These are phyloP conservation scores for Taphrina wiesneri DNA, from an alignment of 1,139 yeast genomes.

Conservation along the genomic window DNA sequence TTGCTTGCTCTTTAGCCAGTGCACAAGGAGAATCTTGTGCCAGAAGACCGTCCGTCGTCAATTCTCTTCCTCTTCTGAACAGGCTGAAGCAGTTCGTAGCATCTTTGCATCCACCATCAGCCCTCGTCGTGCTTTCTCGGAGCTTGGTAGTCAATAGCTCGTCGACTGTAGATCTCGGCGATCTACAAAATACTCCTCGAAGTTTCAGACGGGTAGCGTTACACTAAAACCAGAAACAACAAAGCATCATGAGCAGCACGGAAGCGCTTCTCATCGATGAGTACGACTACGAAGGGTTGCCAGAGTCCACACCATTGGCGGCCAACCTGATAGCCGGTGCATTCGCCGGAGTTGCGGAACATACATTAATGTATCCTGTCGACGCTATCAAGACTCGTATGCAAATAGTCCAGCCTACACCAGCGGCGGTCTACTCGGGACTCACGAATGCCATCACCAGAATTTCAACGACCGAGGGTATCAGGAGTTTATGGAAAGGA, in stretches of 20 bases:
- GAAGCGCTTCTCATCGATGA: slow-evolving; percentile 37
- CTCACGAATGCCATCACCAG: slow-evolving; percentile 64
- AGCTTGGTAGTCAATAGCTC: background rate
- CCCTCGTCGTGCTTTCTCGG: too few relatives aligned
- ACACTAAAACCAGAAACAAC: background rate
- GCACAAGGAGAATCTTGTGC: too few relatives aligned
- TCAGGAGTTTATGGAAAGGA: slow-evolving; percentile 89
- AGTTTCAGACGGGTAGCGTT: background rate
- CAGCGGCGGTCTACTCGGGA: slow-evolving; percentile 50
- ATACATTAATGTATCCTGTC: slow-evolving; percentile 92
- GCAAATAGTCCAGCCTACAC: slow-evolving; percentile 62
- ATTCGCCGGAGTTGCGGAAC: slow-evolving; percentile 98
- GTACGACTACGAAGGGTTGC: slow-evolving; percentile 83
- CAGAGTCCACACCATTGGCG: slow-evolving; percentile 77
- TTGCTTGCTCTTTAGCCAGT: too few relatives aligned
- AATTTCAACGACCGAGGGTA: slow-evolving; percentile 88
- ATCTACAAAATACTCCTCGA: background rate
- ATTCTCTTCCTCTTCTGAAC: too few relatives aligned
- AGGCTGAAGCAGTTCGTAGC: too few relatives aligned
- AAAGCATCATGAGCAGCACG: slow-evolving; percentile 15
- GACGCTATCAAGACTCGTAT: slow-evolving; percentile 90
- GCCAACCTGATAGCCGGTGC: slow-evolving; percentile 93
- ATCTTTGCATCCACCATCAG: too few relatives aligned
- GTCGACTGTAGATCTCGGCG: background rate
- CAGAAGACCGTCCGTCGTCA: too few relatives aligned